Base-by-base conservation (phyloP, 1,139 yeast species). In the Lodderomyces oxycetoniae region DNA sequence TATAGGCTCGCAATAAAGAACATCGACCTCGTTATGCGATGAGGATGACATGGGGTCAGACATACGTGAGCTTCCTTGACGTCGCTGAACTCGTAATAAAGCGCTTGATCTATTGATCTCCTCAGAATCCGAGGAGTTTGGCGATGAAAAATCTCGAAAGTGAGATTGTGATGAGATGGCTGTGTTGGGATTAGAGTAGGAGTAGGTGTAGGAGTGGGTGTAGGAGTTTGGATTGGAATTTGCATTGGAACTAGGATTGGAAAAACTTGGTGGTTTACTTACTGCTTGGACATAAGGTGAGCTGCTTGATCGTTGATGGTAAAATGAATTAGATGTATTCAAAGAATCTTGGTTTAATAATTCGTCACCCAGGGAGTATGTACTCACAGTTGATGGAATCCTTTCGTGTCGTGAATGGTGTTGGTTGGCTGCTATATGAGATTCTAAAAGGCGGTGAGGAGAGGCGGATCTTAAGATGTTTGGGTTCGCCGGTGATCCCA, bases 1-100 rank as follows among this genome's bases (percentile, higher is more conserved):
- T 41, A 85, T 85, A 3, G 93, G 88, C 49, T 88, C 96, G 59
- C 96, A 88, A 21, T 87, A 69, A 32, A 89, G 61, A 3, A 87
- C 79, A 53, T 86, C 93, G 40, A 84, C 34, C 41, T 67, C 66
- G 35, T 42, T 27, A 32, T 24, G 49, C 12, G 35, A 10, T 17
- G 32, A 31, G 9, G 26, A 24, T 11, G 10, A 13, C 12, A 22
- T 20, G 5, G 35, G 22, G 14, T 34, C 37, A 17, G 41, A 37
- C 48, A 65, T 53, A 43, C 69, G 52, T 5, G 72, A 57, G 38
- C 75, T 65, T 47, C 73, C 79, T 34, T 87, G 61, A 45, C 86
- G 64, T 41, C 70, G 70, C 35, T 72, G 74, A 1, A 79, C 76
- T 34, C 87, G 58, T 38, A 73, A 53, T 17, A 74, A 55, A 0